Evolutionary conservation across 176 grass and related monocot species (phyloP).

Genomic region (Musa beccarii): DNA sequence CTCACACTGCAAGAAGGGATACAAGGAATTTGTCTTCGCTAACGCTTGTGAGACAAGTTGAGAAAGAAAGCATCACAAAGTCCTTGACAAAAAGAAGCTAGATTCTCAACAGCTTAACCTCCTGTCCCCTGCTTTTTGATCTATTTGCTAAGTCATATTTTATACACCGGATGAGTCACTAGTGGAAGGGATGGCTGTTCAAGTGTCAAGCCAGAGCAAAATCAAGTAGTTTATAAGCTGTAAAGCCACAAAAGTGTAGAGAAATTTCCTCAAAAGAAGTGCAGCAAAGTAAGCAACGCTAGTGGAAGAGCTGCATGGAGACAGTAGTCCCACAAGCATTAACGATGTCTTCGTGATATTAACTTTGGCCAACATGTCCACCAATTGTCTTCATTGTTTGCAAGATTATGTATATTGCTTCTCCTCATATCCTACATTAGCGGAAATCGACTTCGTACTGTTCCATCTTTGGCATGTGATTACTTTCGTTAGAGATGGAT

Average conservation of each 20-base stretch:
- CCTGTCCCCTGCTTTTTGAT: background rate
- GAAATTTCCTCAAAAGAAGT: too few species aligned
- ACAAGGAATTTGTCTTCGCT: background rate
- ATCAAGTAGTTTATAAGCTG: background rate
- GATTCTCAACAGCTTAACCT: conserved; percentile 4
- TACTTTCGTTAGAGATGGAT: too few species aligned
- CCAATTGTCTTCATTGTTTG: too few species aligned
- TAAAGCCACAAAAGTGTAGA: background rate
- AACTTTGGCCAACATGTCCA: too few species aligned
- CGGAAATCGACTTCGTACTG: too few species aligned
- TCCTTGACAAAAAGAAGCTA: background rate
- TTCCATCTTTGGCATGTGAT: too few species aligned
- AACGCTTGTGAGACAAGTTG: background rate
- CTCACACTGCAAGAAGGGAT: background rate
- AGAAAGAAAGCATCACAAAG: background rate
- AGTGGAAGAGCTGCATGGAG: too few species aligned
- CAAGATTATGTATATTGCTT: too few species aligned
- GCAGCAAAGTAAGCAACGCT: background rate
- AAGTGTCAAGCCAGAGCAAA: background rate
- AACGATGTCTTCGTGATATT: too few species aligned
- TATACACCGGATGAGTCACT: background rate
- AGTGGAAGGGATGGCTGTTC: background rate
- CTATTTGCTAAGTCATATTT: conserved; percentile 1
- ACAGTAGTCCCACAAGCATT: too few species aligned
- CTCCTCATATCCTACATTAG: too few species aligned